phyloP scores from a whole-genome alignment of 73 alveolate genomes.

The Blepharisma japonicum region DNA sequence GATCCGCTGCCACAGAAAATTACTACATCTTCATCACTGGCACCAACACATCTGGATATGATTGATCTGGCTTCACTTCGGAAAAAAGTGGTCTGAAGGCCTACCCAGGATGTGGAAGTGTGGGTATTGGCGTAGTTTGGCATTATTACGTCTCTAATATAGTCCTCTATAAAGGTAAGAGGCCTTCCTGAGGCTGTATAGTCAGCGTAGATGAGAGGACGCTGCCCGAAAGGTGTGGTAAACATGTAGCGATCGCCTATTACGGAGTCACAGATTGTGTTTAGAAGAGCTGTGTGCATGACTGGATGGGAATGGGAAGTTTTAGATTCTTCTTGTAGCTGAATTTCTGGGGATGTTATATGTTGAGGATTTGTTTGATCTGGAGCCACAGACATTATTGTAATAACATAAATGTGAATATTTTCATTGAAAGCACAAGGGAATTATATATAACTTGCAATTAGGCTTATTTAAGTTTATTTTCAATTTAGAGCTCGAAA shows the following conservation, averaged over 20 bases:
- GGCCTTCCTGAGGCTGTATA: constrained; percentile 89
- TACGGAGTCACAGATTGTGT: not conserved
- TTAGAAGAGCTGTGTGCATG: not conserved
- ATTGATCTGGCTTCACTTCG: constrained; percentile 86
- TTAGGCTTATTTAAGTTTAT: no score
- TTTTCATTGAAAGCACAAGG: no score
- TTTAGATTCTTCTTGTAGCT: no score
- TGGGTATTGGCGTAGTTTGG: constrained; percentile 93
- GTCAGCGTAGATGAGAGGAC: constrained; percentile 81
- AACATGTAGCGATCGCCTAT: constrained; percentile 4
- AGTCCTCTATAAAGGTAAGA: constrained; percentile 77
- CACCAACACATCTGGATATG: constrained; percentile 75
- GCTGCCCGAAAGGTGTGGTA: constrained; percentile 76
- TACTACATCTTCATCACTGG: constrained; percentile 80
- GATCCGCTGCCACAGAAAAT: constrained; percentile 85
- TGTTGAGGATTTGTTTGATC: no score
- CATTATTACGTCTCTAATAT: constrained; percentile 60
- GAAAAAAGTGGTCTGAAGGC: constrained; percentile 74
- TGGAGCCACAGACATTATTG: no score
- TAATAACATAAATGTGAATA: no score
- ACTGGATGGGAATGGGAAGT: no score
- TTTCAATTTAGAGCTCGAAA: no score
- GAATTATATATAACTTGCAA: no score
- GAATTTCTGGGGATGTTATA: no score
- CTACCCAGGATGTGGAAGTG: constrained; percentile 73